A percentile compares a stretch with the other conserved stretches of the same genome.
Conservation (phyloP, 352 stramenopile genomes). For the Phytophthora agathidicida region DNA sequence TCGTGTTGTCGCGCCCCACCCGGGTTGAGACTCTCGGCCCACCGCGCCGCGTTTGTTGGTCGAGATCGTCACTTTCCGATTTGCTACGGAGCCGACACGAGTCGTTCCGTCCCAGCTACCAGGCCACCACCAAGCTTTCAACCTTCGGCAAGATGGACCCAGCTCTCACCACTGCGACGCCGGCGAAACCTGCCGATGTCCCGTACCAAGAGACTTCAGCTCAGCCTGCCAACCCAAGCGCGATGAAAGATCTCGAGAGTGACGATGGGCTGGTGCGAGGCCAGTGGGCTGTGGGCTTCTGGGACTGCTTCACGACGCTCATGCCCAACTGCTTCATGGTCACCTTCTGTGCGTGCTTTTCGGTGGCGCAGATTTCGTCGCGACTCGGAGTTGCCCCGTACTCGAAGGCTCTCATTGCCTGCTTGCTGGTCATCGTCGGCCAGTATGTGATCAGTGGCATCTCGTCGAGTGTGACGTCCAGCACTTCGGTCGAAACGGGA, state of each 20-base stretch:
- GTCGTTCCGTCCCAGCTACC: constrained; percentile 8
- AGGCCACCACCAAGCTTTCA: not conserved
- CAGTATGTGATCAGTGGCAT: constrained; percentile 25
- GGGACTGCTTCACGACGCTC: constrained; percentile 46
- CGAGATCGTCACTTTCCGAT: constrained; percentile 19
- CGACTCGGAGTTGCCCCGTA: constrained; percentile 47
- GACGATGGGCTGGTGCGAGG: constrained; percentile 22
- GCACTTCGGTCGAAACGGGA: constrained; percentile 23
- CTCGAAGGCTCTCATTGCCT: constrained; percentile 30
- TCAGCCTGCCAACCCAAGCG: not conserved
- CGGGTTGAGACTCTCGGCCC: too few relatives aligned
- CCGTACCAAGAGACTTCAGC: constrained; percentile 17
- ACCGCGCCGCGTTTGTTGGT: not conserved
- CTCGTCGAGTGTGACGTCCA: constrained; percentile 5
- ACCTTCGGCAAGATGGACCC: constrained; percentile 17
- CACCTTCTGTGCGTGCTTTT: constrained; percentile 51
- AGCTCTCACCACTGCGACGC: constrained; percentile 23
- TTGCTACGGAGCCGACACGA: constrained; percentile 13
- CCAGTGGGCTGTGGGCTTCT: constrained; percentile 37
- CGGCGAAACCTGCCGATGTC: constrained; percentile 10
- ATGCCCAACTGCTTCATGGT: constrained; percentile 58
- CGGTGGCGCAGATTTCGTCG: constrained; percentile 44
- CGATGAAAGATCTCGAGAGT: constrained; percentile 22
- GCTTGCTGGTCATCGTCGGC: constrained; percentile 24
- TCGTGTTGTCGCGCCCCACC: too few relatives aligned